Evolutionary conservation across 352 stramenopile species (phyloP).

Genomic region (Globisporangium rhizosaccharum): DNA sequence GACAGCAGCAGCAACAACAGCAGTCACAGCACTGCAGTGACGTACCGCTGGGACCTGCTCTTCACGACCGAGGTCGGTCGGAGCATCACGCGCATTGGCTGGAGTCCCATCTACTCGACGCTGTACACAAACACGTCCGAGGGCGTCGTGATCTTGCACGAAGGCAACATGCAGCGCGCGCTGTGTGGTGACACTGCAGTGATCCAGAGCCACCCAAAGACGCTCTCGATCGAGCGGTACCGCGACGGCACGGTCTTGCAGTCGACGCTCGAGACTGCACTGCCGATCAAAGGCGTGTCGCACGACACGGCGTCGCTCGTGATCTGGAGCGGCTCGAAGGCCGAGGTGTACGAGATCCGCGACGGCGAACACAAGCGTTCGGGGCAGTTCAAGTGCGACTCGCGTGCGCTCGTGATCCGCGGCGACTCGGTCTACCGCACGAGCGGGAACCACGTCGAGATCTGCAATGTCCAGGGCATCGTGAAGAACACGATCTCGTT

Average conservation of each 20-base stretch:
- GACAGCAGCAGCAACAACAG: conserved; percentile 3
- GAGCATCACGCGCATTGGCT: conserved; percentile 53
- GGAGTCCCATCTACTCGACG: conserved; percentile 54
- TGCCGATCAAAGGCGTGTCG: conserved; percentile 84
- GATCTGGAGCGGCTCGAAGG: conserved; percentile 82
- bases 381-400: conserved; percentile 73
- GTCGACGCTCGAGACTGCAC: conserved; percentile 45
- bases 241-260: conserved; percentile 68
- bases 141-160: conserved; percentile 74
- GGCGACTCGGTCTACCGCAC: conserved; percentile 87
- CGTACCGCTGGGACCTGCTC: conserved; percentile 68
- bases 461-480: conserved; percentile 84
- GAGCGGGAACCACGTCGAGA: conserved; percentile 81
- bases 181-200: conserved; percentile 78
- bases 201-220: conserved; percentile 73
- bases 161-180: conserved; percentile 81
- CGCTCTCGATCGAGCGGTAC: conserved; percentile 72
- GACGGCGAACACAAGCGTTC: conserved; percentile 50
- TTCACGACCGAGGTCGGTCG: conserved; percentile 50
- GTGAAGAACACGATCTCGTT: conserved; percentile 89
- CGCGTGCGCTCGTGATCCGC: conserved; percentile 63
- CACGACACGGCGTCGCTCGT: conserved; percentile 74
- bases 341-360: conserved; percentile 85
- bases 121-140: conserved; percentile 71
- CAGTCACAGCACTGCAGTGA: conserved; percentile 6